Conservation (phyloP, 2,329 filamentous ascomycete genomes). For the Ilyonectria sp. region DNA sequence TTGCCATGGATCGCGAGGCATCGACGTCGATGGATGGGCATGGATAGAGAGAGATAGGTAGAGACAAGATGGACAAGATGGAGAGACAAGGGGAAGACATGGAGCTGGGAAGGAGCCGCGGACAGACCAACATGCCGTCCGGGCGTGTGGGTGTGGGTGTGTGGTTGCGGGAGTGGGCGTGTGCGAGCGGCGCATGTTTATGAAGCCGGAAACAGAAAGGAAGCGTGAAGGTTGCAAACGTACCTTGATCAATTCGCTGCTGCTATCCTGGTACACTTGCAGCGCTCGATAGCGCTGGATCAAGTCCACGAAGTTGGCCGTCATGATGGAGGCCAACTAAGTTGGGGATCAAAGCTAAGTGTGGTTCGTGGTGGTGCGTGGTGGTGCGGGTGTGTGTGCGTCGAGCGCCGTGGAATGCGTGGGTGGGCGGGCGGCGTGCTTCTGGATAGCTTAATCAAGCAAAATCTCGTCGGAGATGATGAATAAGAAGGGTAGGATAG, state of each 20-base stretch:
- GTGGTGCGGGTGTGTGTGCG: not conserved
- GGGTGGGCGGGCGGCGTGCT: not conserved
- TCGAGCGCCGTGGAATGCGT: not conserved
- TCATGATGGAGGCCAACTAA: slow-evolving; percentile 40
- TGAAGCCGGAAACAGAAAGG: slow-evolving; percentile 1
- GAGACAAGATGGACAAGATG: not conserved
- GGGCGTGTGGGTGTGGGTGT: not conserved
- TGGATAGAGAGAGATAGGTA: not conserved
- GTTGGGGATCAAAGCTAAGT: slow-evolving; percentile 7
- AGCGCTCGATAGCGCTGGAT: slow-evolving; percentile 63
- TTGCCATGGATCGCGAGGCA: not conserved
- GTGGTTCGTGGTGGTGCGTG: not conserved
- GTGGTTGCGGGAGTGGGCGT: not conserved
- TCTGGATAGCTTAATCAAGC: not conserved
- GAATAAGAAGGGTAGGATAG: not conserved
- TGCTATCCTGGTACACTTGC: slow-evolving; percentile 58
- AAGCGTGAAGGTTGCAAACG: slow-evolving; percentile 36
- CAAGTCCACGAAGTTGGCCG: slow-evolving; percentile 60
- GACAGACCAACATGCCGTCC: not conserved
- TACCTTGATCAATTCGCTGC: slow-evolving; percentile 65
- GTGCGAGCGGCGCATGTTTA: slow-evolving; percentile 4
- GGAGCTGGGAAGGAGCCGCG: not conserved
- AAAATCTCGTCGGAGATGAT: not conserved
- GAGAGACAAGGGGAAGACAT: not conserved
- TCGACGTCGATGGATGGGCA: not conserved